These are phyloP conservation scores for Solanum virginianum DNA, from an alignment of 257 asterid genomes.

Conservation along the genomic window DNA sequence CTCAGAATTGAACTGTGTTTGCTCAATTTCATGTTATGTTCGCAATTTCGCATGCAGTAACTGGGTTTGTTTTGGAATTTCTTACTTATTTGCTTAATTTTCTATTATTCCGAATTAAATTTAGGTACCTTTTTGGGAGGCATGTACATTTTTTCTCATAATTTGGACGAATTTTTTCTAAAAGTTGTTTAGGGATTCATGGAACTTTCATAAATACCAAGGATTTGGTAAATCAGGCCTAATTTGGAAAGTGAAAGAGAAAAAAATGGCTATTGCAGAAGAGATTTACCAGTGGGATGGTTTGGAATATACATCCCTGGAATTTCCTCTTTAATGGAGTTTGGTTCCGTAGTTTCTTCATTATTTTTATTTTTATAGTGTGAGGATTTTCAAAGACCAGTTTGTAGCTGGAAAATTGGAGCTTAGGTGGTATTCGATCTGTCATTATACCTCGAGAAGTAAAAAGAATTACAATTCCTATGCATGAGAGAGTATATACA, in stretches of 20 bases:
- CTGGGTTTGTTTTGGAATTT: too few relatives aligned
- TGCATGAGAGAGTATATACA: constrained; percentile 13
- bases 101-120: too few relatives aligned
- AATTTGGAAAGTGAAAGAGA: not conserved
- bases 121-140: too few relatives aligned
- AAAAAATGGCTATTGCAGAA: not conserved
- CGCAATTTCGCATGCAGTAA: too few relatives aligned
- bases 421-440: constrained; percentile 60
- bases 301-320: constrained; percentile 67
- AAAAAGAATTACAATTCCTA: not conserved
- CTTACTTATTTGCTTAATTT: too few relatives aligned
- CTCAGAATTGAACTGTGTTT: too few relatives aligned
- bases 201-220: constrained; percentile 65
- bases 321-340: constrained; percentile 19
- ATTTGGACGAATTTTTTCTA: too few relatives aligned
- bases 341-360: not conserved
- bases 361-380: constrained; percentile 5
- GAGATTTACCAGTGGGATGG: constrained; percentile 86
- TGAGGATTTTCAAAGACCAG: constrained; percentile 53
- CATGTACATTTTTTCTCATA: too few relatives aligned
- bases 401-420: constrained; percentile 60
- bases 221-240: constrained; percentile 58
- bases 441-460: too few relatives aligned
- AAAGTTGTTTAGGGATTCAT: constrained; percentile 12
- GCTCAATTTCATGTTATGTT: too few relatives aligned